Conservation (phyloP, 139 green algal genomes). For the Picochlorum sp. region DNA sequence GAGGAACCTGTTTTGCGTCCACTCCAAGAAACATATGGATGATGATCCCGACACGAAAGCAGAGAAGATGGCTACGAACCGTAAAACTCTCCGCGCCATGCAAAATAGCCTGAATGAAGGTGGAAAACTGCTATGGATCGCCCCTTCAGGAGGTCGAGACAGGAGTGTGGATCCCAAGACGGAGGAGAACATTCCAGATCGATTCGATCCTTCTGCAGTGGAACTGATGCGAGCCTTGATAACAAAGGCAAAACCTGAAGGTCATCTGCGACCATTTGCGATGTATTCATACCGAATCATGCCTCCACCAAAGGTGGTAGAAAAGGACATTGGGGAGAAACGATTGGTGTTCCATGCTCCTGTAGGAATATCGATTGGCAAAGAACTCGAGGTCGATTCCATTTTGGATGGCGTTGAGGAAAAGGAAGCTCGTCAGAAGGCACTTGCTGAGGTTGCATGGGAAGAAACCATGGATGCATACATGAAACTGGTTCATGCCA, state of each 20-base stretch:
- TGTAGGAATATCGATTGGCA: constrained; percentile 63
- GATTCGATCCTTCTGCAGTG: constrained; percentile 78
- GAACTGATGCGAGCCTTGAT: constrained; percentile 84
- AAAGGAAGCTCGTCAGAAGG: constrained; percentile 40
- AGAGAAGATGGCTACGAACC: constrained; percentile 83
- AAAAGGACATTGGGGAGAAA: constrained; percentile 74
- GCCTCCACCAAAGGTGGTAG: constrained; percentile 76
- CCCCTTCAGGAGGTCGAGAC: constrained; percentile 81
- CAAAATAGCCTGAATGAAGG: constrained; percentile 50
- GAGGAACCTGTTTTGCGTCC: constrained; percentile 97
- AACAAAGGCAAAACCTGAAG: constrained; percentile 54
- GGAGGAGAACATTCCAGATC: constrained; percentile 51
- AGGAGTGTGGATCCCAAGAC: constrained; percentile 42
- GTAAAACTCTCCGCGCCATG: constrained; percentile 73
- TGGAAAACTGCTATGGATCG: constrained; percentile 89
- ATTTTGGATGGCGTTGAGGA: constrained; percentile 37
- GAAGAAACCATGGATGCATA: constrained; percentile 40
- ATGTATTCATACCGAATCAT: constrained; percentile 89
- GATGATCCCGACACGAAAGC: constrained; percentile 79
- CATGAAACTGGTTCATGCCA: constrained; percentile 43
- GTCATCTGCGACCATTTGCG: constrained; percentile 86
- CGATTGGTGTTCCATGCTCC: constrained; percentile 59
- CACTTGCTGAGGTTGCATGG: constrained; percentile 36
- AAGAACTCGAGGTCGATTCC: constrained; percentile 54
- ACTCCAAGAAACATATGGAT: constrained; percentile 96